Evolutionary conservation across 768 basidiomycete species (phyloP), one percentile per base, ranked within the genome.

Genomic region (Tylopilus sp.): DNA sequence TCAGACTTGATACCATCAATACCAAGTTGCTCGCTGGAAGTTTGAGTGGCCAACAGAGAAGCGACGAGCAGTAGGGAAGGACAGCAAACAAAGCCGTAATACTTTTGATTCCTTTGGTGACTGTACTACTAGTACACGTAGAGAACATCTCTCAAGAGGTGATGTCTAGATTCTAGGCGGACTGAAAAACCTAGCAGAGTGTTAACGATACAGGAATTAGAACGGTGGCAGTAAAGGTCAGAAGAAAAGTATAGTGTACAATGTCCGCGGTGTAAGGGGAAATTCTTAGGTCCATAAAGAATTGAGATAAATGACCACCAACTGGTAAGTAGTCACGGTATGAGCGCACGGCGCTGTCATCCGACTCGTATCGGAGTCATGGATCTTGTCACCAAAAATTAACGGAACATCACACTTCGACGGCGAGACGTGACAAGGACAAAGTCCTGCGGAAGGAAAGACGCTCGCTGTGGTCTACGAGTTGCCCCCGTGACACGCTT

Each of bases 401-500:
- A 73, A 50, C 63, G 68, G 51, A 71, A 69, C 61, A 74, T 72
- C 42, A 77, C 66, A 65, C 83, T 84, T 50, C 78, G 81, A 53
- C 83, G 76, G 50, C 77, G 75, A 30, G 71, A 64, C 11, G 79
- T 85, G 59, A 87, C 74, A 54, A 86, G 73, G 60, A 85, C 76
- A 64, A 86, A 86, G 63, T 83, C 84, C 22, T 77, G 75, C 28
- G 80, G 77, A 44, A 84, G 71, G 61, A 78, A 64, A 3, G 85
- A 83, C 6, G 76, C 73, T 37, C 81, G 78, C 24, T 78, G 75
- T 29, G 71, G 72, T 48, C 75, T 82, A 56, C 80, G 81, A 29
- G 79, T 75, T 28, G 72, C 70, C 22, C 75, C 71, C 24, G 83
- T 85, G 61, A 86, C 67, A 34, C 75, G 69, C 62, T 87, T 87